Conservation (phyloP, 371 early-diverging fungal species). For the Funneliformis caledonium region DNA sequence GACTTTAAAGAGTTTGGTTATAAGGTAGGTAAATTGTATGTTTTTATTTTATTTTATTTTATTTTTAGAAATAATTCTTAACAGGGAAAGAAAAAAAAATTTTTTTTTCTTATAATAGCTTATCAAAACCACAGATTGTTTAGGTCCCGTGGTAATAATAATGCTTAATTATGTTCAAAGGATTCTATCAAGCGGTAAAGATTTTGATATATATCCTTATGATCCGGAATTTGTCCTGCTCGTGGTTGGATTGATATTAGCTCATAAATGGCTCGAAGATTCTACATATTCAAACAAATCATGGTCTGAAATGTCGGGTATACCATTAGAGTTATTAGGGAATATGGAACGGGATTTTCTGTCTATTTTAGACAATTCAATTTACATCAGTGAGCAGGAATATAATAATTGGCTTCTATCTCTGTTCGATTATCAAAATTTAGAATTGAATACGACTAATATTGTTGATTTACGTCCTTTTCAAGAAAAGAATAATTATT, state of each 20-base stretch:
- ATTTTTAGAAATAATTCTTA: background rate
- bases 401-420: background rate
- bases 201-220: background rate
- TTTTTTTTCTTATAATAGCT: background rate
- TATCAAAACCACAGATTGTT: background rate
- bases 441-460: background rate
- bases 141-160: background rate
- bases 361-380: background rate
- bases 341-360: conserved; percentile 74
- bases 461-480: background rate
- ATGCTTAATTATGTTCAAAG: background rate
- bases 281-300: conserved; percentile 71
- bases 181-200: background rate
- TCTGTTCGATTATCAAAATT: background rate
- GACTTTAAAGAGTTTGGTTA: background rate
- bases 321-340: conserved; percentile 64
- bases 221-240: background rate
- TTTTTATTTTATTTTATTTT: background rate
- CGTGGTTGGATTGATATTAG: conserved; percentile 61
- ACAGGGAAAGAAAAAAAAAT: background rate
- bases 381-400: background rate
- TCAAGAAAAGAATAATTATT: background rate
- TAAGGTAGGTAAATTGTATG: background rate
- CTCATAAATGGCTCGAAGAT: conserved; percentile 69
- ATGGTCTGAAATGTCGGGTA: conserved; percentile 70